Evolutionary conservation across 805 yeast genomes (phyloP), one percentile per base, ranked within the genome.

Genomic region (Starmerella riodocensis): DNA sequence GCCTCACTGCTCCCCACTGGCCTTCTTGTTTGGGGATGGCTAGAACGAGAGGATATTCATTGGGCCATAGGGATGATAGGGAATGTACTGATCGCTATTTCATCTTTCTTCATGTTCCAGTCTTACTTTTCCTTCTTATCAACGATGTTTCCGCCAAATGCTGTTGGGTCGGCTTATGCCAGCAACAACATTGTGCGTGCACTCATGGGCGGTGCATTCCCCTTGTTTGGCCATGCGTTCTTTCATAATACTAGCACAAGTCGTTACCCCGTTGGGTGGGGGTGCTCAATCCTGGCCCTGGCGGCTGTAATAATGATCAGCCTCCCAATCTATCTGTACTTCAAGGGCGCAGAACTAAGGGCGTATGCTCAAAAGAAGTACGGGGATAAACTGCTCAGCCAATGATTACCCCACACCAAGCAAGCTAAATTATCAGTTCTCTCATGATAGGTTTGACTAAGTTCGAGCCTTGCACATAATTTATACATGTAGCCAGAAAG

Each of bases 181-280:
- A 70, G 73, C 31, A 73, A 72, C 49, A 69, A 63, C 29, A 57
- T 73, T 21, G 63, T 66, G 43, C 39, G 44, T 4, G 32, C 32
- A 11, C 13, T 42, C 26, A 37, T 32, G 41, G 49, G 43, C n/a
- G 42, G 36, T 44, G 68, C 68, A 1, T 74, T 74, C 62, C 78
- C 79, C 29, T 60, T 78, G 39, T 76, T 78, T 55, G 80, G 79
- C 6, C 54, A 64, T 29, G 69, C 70, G 22, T 66, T 78, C 70
- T 78, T 68, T 53, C 59, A 65, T 43, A 69, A 52, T 27, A 33
- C 52, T 30, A 52, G 53, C 11, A 54, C 52, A 13, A 26, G 56
- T 2, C 65, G 62, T 29, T 75, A 60, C 52, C 78, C 79, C 2
- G 73, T 73, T 19, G 78, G 65, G 2, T 73, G 75, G 76, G 78